Evolutionary conservation across 805 yeast genomes (phyloP).

Genomic region (Yamadazyma olivae): DNA sequence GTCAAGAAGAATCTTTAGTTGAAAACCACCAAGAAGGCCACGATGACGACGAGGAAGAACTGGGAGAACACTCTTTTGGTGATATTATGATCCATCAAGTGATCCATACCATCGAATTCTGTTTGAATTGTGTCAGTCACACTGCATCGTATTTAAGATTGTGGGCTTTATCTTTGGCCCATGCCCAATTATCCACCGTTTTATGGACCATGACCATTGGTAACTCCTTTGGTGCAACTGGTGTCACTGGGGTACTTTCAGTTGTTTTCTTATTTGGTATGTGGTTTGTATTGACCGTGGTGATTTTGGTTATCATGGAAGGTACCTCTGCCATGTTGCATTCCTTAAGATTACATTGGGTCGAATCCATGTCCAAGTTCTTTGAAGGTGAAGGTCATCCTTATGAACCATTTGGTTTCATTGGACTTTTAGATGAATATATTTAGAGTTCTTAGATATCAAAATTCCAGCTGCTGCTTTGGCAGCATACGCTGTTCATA

Average conservation of each 20-base stretch:
- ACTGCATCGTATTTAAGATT: constrained; percentile 94
- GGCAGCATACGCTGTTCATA: too few relatives aligned
- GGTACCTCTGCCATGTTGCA: constrained; percentile 99
- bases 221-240: constrained; percentile 67
- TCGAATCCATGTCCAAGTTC: constrained; percentile 97
- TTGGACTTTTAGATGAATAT: constrained; percentile 21
- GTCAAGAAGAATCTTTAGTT: constrained; percentile 20
- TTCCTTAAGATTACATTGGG: constrained; percentile 98
- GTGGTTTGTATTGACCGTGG: constrained; percentile 93
- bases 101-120: constrained; percentile 95
- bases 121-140: constrained; percentile 96
- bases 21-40: constrained; percentile 26
- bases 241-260: constrained; percentile 64
- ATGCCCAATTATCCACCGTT: constrained; percentile 92
- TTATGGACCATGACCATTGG: constrained; percentile 94
- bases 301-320: constrained; percentile 93
- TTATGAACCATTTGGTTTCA: constrained; percentile 83
- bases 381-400: constrained; percentile 95
- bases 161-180: constrained; percentile 97
- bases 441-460: constrained; percentile 2
- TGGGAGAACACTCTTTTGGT: constrained; percentile 71
- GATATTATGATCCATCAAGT: constrained; percentile 96
- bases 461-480: too few relatives aligned
- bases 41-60: constrained; percentile 51
- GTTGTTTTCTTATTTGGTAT: constrained; percentile 81